Percentiles rank a stretch among this genome's conserved stretches.
These are phyloP conservation scores for Dendrocalamus latiflorus DNA, from an alignment of 202 grass and related monocot genomes.

Conservation along the genomic window DNA sequence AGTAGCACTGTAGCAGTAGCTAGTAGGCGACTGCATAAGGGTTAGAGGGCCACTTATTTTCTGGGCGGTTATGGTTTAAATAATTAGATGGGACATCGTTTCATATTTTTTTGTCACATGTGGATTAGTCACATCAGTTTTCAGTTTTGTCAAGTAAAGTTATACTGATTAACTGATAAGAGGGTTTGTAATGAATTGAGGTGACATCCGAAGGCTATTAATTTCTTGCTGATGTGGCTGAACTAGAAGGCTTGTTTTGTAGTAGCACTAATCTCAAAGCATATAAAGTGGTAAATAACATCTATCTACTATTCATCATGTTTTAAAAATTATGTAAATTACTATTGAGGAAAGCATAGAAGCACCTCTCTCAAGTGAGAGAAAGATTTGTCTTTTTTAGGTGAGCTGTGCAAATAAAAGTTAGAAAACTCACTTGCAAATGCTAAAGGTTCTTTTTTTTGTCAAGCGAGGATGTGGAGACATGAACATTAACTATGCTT, in stretches of 20 bases:
- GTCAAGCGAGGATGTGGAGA: background rate
- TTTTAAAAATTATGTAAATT: too few relatives aligned
- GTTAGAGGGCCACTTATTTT: background rate
- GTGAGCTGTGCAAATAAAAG: background rate
- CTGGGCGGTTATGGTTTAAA: background rate
- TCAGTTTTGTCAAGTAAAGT: background rate
- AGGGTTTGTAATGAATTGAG: background rate
- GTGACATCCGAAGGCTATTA: background rate
- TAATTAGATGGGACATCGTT: background rate
- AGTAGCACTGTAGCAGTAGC: background rate
- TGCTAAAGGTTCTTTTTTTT: background rate
- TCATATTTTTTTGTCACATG: background rate
- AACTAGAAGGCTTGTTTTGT: background rate
- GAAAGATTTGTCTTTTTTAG: background rate
- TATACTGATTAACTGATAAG: background rate
- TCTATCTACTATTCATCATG: too few relatives aligned
- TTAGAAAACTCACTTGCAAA: background rate
- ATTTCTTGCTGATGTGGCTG: background rate
- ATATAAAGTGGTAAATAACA: too few relatives aligned
- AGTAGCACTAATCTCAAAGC: background rate
- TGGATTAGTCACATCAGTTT: background rate
- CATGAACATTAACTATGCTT: constrained; percentile 17
- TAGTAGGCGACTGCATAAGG: background rate
- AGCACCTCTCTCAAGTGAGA: background rate
- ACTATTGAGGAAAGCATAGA: too few relatives aligned